Evolutionary conservation across 106 monocot species (phyloP).

Genomic region (Apostasia ramifera): DNA sequence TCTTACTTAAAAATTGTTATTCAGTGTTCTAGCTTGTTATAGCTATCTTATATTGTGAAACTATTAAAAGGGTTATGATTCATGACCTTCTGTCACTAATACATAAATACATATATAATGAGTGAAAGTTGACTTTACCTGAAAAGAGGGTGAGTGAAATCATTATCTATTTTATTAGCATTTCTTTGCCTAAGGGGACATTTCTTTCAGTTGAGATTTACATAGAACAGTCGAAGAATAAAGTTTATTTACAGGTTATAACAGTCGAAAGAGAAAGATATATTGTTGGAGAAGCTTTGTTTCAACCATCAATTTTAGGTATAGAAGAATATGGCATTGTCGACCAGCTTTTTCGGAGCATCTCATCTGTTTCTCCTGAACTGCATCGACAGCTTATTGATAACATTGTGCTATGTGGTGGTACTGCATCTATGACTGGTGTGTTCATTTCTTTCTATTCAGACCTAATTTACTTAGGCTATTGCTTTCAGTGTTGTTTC

Average conservation of each 20-base stretch:
- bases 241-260: conserved; percentile 61
- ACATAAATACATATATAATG: too few relatives aligned
- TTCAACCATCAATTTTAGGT: conserved; percentile 78
- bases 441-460: conserved; percentile 1
- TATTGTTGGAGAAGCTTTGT: conserved; percentile 91
- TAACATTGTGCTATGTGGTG: conserved; percentile 91
- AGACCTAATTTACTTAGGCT: background rate
- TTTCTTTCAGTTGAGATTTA: too few relatives aligned
- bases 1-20: too few relatives aligned
- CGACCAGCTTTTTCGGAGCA: conserved; percentile 83
- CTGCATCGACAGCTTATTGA: conserved; percentile 90
- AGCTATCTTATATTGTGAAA: too few relatives aligned
- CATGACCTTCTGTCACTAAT: too few relatives aligned
- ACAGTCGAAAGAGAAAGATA: conserved; percentile 70
- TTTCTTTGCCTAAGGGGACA: too few relatives aligned
- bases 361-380: conserved; percentile 84
- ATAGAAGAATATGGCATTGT: conserved; percentile 92
- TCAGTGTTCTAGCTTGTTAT: too few relatives aligned
- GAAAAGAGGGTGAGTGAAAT: too few relatives aligned
- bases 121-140: too few relatives aligned
- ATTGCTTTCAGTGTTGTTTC: background rate
- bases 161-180: too few relatives aligned
- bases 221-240: background rate
- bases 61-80: too few relatives aligned
- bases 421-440: conserved; percentile 84